Conservation (phyloP, 768 basidiomycete species). For the Kwoniella sp. region DNA sequence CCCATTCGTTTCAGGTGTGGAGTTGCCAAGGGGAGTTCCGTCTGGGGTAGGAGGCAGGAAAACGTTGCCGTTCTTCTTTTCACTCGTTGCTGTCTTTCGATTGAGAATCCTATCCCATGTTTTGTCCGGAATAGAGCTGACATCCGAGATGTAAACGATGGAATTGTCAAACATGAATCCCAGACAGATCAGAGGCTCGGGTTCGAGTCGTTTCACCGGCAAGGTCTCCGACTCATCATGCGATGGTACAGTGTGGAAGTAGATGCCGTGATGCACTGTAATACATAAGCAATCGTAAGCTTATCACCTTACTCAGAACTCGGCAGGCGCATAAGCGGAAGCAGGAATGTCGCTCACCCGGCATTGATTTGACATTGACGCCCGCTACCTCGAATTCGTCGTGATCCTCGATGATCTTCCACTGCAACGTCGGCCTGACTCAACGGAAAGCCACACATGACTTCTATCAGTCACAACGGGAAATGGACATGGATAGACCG, state of each 20-base stretch:
- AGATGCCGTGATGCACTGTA: constrained; percentile 52
- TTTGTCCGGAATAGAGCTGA: constrained; percentile 74
- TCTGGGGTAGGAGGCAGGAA: constrained; percentile 20
- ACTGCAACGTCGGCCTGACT: constrained; percentile 61
- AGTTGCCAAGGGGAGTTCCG: background rate
- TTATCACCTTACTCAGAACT: background rate
- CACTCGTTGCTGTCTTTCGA: background rate
- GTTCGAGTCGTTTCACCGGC: constrained; percentile 28
- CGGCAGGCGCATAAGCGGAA: too few relatives aligned
- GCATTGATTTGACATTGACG: constrained; percentile 50
- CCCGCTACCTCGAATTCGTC: constrained; percentile 68
- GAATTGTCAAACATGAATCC: constrained; percentile 61
- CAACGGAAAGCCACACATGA: background rate
- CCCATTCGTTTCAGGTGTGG: constrained; percentile 24
- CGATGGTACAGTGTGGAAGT: constrained; percentile 37
- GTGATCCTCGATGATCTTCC: constrained; percentile 75
- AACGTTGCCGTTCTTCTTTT: background rate
- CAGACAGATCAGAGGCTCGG: constrained; percentile 54
- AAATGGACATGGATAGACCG: background rate
- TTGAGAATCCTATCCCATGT: constrained; percentile 60
- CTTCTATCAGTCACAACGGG: background rate
- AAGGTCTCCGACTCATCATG: constrained; percentile 3
- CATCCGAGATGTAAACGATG: constrained; percentile 80
- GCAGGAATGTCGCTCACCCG: constrained; percentile 40
- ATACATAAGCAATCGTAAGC: background rate